Base-by-base conservation (phyloP, 2,329 filamentous ascomycete species). In the Ophiognomonia clavigignenti-juglandacearum region DNA sequence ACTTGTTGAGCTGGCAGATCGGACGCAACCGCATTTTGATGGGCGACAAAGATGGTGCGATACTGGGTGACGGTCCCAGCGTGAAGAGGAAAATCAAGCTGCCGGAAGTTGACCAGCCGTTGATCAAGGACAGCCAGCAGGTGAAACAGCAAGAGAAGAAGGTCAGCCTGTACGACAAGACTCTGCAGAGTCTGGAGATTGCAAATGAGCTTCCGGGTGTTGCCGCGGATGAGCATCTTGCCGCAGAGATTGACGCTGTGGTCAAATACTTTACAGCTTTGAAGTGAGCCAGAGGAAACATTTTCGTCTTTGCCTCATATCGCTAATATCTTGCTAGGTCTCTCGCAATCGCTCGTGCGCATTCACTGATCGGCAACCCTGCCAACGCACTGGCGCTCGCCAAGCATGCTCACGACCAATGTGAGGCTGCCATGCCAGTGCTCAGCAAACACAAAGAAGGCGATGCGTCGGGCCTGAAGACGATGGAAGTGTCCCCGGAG, bases 1-100 rank as follows among this genome's bases (percentile, higher is more conserved):
- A 88, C 55, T 82, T 96, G 66, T 86, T 98, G 47, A 91, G 88
- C 61, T 97, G 91, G 91, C 80, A 93, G 63, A 88, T 97, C 54
- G 92, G 92, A 22, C 84, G 93, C 39, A 97, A 98, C 65, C 78
- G 93, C 45, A 85, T 96, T 0, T 71, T 98, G 52, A 88, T 89
- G 43, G 91, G 92, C n/a, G 71, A 79, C 6, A 76, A 86, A 45
- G 92, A 97, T 57, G 92, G 92, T 3, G 77, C 88, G 14, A 65
- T 76, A 14, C 65, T 78, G 18, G 73, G 77, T 16, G 75, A 75
- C 48, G 70, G 67, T 4, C 60, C 66, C 16, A 77, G 78, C 29
- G 54, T 57, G 45, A 54, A 54, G 47, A 49, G 47, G n/a, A 59
- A 57, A 43, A 65, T 59, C 48, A 66, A 68, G 41, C 47, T 53